Conservation (phyloP, 192 early-diverging fungal species). For the Coemansia sp. region DNA sequence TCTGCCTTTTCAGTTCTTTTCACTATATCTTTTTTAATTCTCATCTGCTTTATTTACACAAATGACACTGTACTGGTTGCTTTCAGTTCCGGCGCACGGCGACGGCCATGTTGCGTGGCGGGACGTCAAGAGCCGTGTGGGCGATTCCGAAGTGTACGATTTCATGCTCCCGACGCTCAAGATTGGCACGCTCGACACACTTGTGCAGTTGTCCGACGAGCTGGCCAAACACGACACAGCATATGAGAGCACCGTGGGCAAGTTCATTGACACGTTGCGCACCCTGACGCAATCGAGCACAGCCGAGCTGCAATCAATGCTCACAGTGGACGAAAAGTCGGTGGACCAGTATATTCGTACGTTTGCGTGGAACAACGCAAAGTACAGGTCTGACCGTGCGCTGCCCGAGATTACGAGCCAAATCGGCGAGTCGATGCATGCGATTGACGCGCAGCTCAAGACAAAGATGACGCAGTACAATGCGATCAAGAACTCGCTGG, state of each 20-base stretch:
- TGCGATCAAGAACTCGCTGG: slow-evolving; percentile 76
- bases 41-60: too few species aligned
- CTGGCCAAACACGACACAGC: slow-evolving; percentile 79
- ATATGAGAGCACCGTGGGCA: slow-evolving; percentile 72
- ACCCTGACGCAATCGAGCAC: slow-evolving; percentile 51
- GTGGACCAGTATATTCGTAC: slow-evolving; percentile 83
- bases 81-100: slow-evolving; percentile 86
- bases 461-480: slow-evolving; percentile 85
- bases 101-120: slow-evolving; percentile 58
- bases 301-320: slow-evolving; percentile 3
- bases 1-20: slow-evolving; percentile 9
- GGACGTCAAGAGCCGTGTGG: slow-evolving; percentile 47
- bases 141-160: slow-evolving; percentile 79
- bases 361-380: slow-evolving; percentile 96
- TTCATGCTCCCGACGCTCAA: slow-evolving; percentile 86
- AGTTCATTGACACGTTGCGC: slow-evolving; percentile 84
- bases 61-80: slow-evolving; percentile 64
- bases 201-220: slow-evolving; percentile 94
- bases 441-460: slow-evolving; percentile 89
- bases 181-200: slow-evolving; percentile 86
- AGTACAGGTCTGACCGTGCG: slow-evolving; percentile 91
- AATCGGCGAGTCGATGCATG: slow-evolving; percentile 80
- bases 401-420: slow-evolving; percentile 79
- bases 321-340: slow-evolving; percentile 56
- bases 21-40: background rate